Evolutionary conservation across 176 grass and related monocot genomes (phyloP), one percentile per base, ranked within the genome.

Genomic region (Lolium rigidum): DNA sequence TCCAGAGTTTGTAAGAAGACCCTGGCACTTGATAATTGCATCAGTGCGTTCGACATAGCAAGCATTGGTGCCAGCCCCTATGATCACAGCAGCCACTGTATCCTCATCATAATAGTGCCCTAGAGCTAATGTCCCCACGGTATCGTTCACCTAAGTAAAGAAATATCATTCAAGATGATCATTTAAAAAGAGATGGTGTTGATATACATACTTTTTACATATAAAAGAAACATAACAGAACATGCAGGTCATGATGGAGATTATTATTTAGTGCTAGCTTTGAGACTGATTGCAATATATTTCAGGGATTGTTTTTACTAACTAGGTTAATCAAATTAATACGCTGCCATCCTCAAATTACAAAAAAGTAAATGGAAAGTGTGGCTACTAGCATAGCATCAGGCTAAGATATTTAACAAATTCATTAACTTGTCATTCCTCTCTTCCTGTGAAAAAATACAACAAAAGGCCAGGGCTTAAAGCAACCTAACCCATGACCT

Each of bases 11-110:
- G 92, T 94, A 85, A 90, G 88, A 88, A 96, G 92, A 65, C 94
- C 97, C 83, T 94, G 97, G 16, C 80, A 94, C 84, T 99, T 96
- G 75, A 96, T 97, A 89, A 99, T 94, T 90, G 94, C 92, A 90
- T 97, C 97, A 82, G 83, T 87, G 20, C 94, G 94, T 77, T 99
- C 97, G 38, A 99, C 75, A 88, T 99, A 99, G 87, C 94, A 96
- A 59, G 94, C 97, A 65, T 99, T 99, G 74, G 92, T 99, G 80
- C 94, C 94, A 56, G 92, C 86, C 28, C 97, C 97, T 2, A 99
- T 90, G 74, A 97, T 91, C 48, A 99, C 94, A 82, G 97, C 92
- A 88, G 92, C 97, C 64, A 99, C 89, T 55, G 92, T 91, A 70
- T 99, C 97, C 77, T 96, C 59, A 51, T 99, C 92, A 63, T 94